These are phyloP conservation scores for Melocanna baccifera DNA, from an alignment of 176 grass and related monocot species.

Conservation along the genomic window DNA sequence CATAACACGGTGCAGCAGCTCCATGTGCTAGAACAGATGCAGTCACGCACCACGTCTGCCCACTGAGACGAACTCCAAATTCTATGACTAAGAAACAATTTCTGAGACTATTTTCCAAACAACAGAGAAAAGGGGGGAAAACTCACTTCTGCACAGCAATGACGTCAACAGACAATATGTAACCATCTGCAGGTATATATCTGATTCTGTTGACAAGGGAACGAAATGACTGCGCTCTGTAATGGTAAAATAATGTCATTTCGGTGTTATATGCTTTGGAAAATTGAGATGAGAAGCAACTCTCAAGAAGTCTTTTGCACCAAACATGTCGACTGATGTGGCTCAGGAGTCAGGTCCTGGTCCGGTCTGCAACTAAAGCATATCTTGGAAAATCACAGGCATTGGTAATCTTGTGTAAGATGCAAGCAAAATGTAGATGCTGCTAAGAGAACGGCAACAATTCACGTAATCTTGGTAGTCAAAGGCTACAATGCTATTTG, in stretches of 20 bases:
- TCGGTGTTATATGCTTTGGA: constrained; percentile 14
- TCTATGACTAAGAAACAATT: neutral
- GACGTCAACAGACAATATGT: neutral
- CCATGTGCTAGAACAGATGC: neutral
- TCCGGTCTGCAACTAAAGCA: neutral
- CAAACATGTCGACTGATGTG: neutral
- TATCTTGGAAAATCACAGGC: neutral
- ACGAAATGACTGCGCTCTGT: constrained; percentile 7
- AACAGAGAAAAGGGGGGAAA: neutral
- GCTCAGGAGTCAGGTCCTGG: constrained; percentile 16
- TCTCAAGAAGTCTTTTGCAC: neutral
- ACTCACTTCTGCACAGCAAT: neutral
- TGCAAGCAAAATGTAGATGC: neutral
- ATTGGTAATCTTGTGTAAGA: constrained; percentile 11
- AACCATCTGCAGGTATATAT: constrained; percentile 8
- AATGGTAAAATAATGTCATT: neutral
- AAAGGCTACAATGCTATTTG: neutral
- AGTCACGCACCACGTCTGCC: neutral
- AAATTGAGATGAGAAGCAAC: constrained; percentile 22
- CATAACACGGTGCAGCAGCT: neutral
- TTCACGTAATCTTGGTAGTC: neutral
- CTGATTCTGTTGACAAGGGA: constrained; percentile 11
- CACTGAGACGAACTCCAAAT: neutral
- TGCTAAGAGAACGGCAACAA: neutral
- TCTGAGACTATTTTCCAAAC: neutral